Conservation (phyloP, 257 asterid species). For the Solanum ahanhuiri region DNA sequence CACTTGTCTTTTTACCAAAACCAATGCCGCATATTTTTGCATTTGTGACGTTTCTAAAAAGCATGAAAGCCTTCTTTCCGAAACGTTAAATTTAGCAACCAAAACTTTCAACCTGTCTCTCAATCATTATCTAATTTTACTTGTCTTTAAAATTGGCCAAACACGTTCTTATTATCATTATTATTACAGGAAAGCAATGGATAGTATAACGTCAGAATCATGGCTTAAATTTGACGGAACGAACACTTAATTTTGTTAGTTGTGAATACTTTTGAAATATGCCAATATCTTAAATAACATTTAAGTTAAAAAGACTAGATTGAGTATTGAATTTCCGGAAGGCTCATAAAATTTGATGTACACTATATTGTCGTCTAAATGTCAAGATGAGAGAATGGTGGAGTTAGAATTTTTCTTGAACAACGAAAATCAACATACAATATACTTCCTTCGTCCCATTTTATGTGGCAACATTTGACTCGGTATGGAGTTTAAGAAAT, state of each 20-base stretch:
- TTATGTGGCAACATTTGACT: too few relatives aligned
- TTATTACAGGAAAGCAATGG: not conserved
- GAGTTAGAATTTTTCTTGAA: not conserved
- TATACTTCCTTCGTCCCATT: too few relatives aligned
- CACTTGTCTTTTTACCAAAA: not conserved
- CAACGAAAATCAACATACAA: not conserved
- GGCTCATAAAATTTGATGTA: not conserved
- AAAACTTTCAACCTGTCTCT: not conserved
- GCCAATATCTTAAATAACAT: not conserved
- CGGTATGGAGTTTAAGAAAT: too few relatives aligned
- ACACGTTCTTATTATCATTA: not conserved
- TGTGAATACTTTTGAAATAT: not conserved
- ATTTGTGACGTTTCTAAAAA: not conserved
- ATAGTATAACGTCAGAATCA: not conserved
- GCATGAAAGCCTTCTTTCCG: not conserved
- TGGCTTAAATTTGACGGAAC: not conserved
- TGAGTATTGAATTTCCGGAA: not conserved
- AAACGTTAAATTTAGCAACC: not conserved
- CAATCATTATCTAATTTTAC: not conserved
- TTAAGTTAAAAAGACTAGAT: not conserved
- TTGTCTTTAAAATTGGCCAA: not conserved
- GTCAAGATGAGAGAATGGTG: not conserved
- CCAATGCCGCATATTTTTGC: not conserved
- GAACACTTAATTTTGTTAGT: not conserved
- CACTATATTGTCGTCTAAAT: not conserved